Percentiles rank a stretch among this genome's conserved stretches.
phyloP scores from a whole-genome alignment of 2,329 filamentous ascomycete species.

The Trichophyton schoenleinii region DNA sequence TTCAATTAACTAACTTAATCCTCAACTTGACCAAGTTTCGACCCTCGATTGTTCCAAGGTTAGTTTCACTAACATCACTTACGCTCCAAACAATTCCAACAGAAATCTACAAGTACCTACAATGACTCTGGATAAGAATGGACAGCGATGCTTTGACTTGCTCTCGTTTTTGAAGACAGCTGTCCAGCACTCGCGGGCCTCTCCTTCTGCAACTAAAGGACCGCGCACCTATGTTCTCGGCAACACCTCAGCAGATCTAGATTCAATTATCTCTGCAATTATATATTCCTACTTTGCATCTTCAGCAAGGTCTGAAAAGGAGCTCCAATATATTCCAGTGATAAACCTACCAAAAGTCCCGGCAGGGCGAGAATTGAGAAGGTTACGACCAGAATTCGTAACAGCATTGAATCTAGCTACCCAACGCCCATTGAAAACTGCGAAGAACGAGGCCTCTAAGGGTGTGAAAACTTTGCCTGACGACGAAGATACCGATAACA shows the following conservation, averaged over 20 bases:
- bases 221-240: constrained; percentile 30
- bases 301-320: constrained; percentile 22
- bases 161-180: constrained; percentile 29
- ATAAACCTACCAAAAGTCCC: constrained; percentile 42
- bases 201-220: constrained; percentile 14
- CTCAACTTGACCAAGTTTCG: too few species aligned
- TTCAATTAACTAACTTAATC: too few species aligned
- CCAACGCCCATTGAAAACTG: not conserved
- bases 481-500: constrained; percentile 17
- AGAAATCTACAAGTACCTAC: not conserved
- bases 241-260: constrained; percentile 43
- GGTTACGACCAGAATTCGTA: constrained; percentile 47
- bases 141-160: constrained; percentile 12
- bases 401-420: constrained; percentile 42
- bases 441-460: not conserved
- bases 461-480: constrained; percentile 9
- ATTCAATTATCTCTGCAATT: constrained; percentile 50
- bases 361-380: constrained; percentile 36
- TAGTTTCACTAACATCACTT: not conserved
- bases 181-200: constrained; percentile 20
- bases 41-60: too few species aligned
- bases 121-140: not conserved
- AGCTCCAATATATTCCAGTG: constrained; percentile 42
- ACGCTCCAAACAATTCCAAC: not conserved
- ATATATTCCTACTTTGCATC: constrained; percentile 48